Evolutionary conservation across 2,329 filamentous ascomycete genomes (phyloP).

Genomic region (Myriosclerotinia duriaeana): DNA sequence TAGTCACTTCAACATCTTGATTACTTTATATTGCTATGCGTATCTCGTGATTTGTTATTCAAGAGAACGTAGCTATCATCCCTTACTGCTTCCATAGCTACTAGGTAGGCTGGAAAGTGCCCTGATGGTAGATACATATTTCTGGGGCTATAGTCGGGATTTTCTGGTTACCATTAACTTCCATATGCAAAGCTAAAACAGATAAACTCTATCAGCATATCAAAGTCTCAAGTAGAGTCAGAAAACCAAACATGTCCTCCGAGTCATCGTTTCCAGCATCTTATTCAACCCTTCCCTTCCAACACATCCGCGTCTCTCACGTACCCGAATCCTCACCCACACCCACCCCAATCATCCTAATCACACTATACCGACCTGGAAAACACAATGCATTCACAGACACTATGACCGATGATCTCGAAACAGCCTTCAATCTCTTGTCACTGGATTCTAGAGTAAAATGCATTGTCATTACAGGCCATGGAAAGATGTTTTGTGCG

Average conservation of each 20-base stretch:
- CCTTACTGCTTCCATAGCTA: not conserved
- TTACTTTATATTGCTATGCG: not conserved
- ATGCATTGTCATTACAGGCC: constrained; percentile 54
- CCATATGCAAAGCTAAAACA: not conserved
- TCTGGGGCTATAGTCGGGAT: too few relatives aligned
- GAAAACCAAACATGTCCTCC: constrained; percentile 5
- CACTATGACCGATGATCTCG: constrained; percentile 61
- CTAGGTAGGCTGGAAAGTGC: too few relatives aligned
- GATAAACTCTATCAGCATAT: not conserved
- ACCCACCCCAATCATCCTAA: constrained; percentile 60
- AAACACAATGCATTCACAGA: constrained; percentile 70
- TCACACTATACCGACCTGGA: constrained; percentile 63
- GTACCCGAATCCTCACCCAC: constrained; percentile 51
- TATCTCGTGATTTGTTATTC: not conserved
- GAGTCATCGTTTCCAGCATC: constrained; percentile 33
- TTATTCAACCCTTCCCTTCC: constrained; percentile 47
- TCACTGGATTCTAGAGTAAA: constrained; percentile 55
- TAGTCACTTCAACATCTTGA: not conserved
- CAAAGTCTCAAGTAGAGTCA: not conserved
- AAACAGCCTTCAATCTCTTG: constrained; percentile 52
- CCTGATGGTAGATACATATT: not conserved
- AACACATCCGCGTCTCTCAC: constrained; percentile 50
- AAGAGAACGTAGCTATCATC: too few relatives aligned
- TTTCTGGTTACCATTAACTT: not conserved
- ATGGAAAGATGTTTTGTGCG: constrained; percentile 55